These are phyloP conservation scores for Lactifluus volemus DNA, from an alignment of 768 basidiomycete genomes.

Conservation along the genomic window DNA sequence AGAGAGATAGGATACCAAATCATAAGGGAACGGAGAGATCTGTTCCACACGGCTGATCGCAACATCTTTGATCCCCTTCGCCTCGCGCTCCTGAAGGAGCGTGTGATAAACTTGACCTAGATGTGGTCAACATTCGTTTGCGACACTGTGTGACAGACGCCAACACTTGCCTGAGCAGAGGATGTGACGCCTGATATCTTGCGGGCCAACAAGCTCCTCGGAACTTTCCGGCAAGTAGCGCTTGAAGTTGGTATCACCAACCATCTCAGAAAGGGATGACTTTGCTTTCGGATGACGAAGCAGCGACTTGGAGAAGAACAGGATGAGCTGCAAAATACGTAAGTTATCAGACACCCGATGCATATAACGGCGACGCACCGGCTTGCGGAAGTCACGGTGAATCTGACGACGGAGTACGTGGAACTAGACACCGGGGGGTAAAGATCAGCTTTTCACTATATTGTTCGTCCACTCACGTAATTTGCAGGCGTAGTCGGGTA, in stretches of 20 bases:
- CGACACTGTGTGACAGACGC: neutral
- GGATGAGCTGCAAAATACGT: slow-evolving; percentile 49
- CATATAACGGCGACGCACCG: slow-evolving; percentile 41
- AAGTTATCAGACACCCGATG: neutral
- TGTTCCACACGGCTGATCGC: slow-evolving; percentile 95
- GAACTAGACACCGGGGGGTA: slow-evolving; percentile 45
- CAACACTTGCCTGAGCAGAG: slow-evolving; percentile 63
- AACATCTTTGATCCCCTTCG: slow-evolving; percentile 83
- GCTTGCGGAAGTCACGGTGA: slow-evolving; percentile 97
- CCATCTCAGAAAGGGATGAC: slow-evolving; percentile 82
- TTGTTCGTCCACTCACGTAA: slow-evolving; percentile 46
- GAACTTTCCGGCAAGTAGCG: slow-evolving; percentile 85
- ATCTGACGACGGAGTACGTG: slow-evolving; percentile 95
- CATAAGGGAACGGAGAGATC: slow-evolving; percentile 95
- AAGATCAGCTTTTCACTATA: slow-evolving; percentile 9
- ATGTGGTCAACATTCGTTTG: neutral
- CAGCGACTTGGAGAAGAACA: slow-evolving; percentile 96
- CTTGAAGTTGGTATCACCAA: slow-evolving; percentile 83
- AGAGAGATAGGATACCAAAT: slow-evolving; percentile 48
- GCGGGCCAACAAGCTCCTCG: slow-evolving; percentile 64
- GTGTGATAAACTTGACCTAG: slow-evolving; percentile 90
- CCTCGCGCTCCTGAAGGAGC: slow-evolving; percentile 83
- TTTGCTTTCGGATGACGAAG: slow-evolving; percentile 91
- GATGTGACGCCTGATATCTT: slow-evolving; percentile 87
- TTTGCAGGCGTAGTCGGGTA: slow-evolving; percentile 97